Evolutionary conservation across 176 grass and related monocot genomes (phyloP).

Genomic region (Cymbopogon citratus): DNA sequence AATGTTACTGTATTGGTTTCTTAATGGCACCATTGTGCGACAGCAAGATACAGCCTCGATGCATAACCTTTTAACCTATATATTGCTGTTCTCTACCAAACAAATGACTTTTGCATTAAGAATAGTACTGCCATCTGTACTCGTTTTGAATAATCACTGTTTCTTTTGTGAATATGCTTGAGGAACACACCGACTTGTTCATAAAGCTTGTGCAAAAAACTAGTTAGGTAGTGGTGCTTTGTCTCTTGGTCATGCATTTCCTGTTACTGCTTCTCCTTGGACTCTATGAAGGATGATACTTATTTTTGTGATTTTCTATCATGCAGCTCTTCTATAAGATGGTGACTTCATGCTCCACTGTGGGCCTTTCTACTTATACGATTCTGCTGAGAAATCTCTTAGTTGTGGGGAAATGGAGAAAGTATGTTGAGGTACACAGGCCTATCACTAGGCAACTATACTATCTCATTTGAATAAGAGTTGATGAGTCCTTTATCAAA

Average conservation of each 20-base stretch:
- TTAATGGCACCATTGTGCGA: background rate
- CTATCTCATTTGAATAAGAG: background rate
- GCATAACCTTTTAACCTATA: background rate
- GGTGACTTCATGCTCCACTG: conserved; percentile 41
- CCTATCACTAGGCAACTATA: conserved; percentile 12
- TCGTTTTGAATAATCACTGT: background rate
- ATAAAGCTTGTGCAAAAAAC: background rate
- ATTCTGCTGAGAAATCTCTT: conserved; percentile 82
- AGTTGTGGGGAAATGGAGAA: conserved; percentile 89
- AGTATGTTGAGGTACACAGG: conserved; percentile 67
- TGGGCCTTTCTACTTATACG: conserved; percentile 61
- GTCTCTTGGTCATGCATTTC: conserved; percentile 4
- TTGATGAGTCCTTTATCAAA: background rate
- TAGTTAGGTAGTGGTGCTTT: background rate
- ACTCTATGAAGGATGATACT: conserved; percentile 4
- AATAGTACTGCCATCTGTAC: background rate
- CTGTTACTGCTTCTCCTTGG: conserved; percentile 1
- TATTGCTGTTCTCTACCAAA: background rate
- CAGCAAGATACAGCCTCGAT: background rate
- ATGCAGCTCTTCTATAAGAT: conserved; percentile 80
- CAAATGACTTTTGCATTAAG: background rate
- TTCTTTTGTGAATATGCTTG: conserved; percentile 13
- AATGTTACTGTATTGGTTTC: background rate
- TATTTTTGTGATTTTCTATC: conserved; percentile 18
- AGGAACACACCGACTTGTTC: background rate